Percentiles rank a stretch among this genome's conserved stretches.
Conservation (phyloP, 2,329 filamentous ascomycete species). For the Albifimbria verrucaria region DNA sequence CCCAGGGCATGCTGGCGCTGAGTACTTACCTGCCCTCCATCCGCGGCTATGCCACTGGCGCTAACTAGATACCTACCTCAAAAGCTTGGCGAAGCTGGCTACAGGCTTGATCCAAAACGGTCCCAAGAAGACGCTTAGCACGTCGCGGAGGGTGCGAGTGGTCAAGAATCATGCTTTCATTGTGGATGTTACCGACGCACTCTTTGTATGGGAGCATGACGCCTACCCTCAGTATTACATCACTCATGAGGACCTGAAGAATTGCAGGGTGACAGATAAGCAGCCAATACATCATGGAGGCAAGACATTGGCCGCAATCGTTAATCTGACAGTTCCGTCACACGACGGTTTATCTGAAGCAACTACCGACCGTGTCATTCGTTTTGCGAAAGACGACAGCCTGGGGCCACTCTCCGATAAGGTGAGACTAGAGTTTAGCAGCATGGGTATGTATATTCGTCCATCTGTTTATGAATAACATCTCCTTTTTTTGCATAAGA, state of each 20-base stretch:
- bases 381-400: constrained; percentile 35
- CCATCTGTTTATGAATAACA: neutral
- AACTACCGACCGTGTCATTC: constrained; percentile 29
- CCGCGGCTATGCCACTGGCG: neutral
- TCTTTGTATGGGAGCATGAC: constrained; percentile 43
- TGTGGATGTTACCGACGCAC: constrained; percentile 33
- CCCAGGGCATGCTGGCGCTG: neutral
- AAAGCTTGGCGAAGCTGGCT: neutral
- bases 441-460: constrained; percentile 23
- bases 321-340: constrained; percentile 25
- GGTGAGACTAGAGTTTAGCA: constrained; percentile 31
- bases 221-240: constrained; percentile 46
- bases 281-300: constrained; percentile 21
- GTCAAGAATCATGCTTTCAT: constrained; percentile 28
- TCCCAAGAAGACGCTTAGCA: constrained; percentile 12
- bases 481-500: neutral
- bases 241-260: constrained; percentile 23
- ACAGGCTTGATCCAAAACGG: constrained; percentile 6
- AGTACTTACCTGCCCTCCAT: neutral
- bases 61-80: neutral
- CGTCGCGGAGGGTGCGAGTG: constrained; percentile 29
- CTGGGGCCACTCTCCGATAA: constrained; percentile 28
- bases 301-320: constrained; percentile 22
- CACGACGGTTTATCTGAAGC: constrained; percentile 18
- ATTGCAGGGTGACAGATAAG: constrained; percentile 23